A percentile compares a stretch with the other conserved stretches of the same genome.
phyloP scores from a whole-genome alignment of 345 rosid genomes.

The Turnera subulata region DNA sequence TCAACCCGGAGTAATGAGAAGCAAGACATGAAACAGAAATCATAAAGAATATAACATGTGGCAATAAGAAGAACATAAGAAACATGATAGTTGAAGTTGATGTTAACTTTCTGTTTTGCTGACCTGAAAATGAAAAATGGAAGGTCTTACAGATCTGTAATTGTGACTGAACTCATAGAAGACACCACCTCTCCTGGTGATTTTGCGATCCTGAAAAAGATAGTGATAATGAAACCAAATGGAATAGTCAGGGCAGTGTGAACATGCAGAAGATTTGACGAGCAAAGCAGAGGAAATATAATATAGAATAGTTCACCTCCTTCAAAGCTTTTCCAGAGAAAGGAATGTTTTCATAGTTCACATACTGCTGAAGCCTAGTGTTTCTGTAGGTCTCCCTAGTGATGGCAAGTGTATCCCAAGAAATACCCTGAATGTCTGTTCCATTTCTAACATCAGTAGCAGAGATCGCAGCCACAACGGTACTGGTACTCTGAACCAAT shows the following conservation, averaged over 20 bases:
- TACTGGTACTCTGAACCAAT: slow-evolving; percentile 31
- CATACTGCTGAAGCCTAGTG: slow-evolving; percentile 88
- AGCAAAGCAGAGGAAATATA: no score
- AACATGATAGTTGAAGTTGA: neutral
- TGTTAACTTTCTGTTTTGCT: neutral
- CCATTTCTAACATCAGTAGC: slow-evolving; percentile 85
- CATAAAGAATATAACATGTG: neutral
- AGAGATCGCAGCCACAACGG: slow-evolving; percentile 46
- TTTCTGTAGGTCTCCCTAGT: slow-evolving; percentile 78
- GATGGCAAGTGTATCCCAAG: slow-evolving; percentile 89
- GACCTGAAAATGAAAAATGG: slow-evolving; percentile 58
- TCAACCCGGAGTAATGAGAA: no score
- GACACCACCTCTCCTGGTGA: slow-evolving; percentile 34
- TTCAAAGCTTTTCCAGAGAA: slow-evolving; percentile 63
- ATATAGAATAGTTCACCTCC: slow-evolving; percentile 36
- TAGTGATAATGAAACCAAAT: no score
- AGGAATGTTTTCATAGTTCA: slow-evolving; percentile 86
- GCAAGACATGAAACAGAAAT: no score
- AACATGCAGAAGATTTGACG: no score
- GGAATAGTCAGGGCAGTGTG: no score
- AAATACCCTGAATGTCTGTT: slow-evolving; percentile 92
- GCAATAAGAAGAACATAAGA: neutral
- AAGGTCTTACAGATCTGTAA: slow-evolving; percentile 48
- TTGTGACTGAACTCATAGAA: slow-evolving; percentile 44
- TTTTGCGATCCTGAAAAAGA: slow-evolving; percentile 33